Conservation (phyloP, 176 grass and related monocot genomes). For the Zea mays region Zm-B73-REFERENCE-NAM-5.0 NC_050103.1:180329501-180330000, state of each 20-base stretch:
- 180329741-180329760: not conserved
- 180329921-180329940: slow-evolving; percentile 74
- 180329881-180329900: not conserved
- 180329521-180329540: not conserved
- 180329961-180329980: slow-evolving; percentile 75
- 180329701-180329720: not conserved
- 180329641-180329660: not conserved
- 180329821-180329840: slow-evolving; percentile 97
- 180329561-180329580: not conserved
- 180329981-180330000: slow-evolving; percentile 62
- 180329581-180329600: not conserved
- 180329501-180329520: not conserved
- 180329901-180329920: slow-evolving; percentile 45
- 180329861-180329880: not conserved
- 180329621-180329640: not conserved
- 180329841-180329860: not conserved
- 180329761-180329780: slow-evolving; percentile 58
- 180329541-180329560: not conserved
- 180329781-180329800: slow-evolving; percentile 67
- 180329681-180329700: not conserved
- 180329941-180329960: slow-evolving; percentile 89
- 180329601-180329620: not conserved
- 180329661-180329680: not conserved
- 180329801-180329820: slow-evolving; percentile 91
- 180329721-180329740: not conserved